Conservation (phyloP, 106 monocot genomes). For the Dendrobium huoshanense region DNA sequence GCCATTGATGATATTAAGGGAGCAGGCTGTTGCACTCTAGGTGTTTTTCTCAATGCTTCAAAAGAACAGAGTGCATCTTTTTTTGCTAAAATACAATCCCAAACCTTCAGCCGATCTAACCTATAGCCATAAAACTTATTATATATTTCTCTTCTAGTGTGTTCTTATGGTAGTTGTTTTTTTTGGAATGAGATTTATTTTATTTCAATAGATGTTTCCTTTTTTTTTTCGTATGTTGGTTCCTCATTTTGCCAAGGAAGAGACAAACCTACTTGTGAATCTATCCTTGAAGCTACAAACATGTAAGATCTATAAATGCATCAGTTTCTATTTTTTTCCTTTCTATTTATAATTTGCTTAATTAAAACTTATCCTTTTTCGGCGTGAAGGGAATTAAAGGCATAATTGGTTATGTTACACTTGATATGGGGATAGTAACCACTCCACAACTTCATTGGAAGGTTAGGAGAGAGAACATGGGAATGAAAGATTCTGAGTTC, state of each 20-base stretch:
- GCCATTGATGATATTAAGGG: too few species aligned
- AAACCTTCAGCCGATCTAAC: too few species aligned
- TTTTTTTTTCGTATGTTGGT: slow-evolving; percentile 35
- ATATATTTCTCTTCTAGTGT: background rate
- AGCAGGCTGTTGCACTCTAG: too few species aligned
- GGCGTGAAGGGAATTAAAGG: slow-evolving; percentile 54
- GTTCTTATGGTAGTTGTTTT: background rate
- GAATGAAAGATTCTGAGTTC: slow-evolving; percentile 45
- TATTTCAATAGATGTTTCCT: background rate
- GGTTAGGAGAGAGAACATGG: slow-evolving; percentile 68
- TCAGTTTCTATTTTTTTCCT: background rate
- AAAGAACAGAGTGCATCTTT: too few species aligned
- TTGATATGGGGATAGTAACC: slow-evolving; percentile 84
- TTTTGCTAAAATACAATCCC: too few species aligned
- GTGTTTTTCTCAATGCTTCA: too few species aligned
- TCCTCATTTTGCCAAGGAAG: slow-evolving; percentile 52
- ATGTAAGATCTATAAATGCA: slow-evolving; percentile 23
- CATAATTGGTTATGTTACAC: slow-evolving; percentile 58
- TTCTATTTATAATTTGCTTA: background rate
- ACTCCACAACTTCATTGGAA: slow-evolving; percentile 99
- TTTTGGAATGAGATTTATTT: background rate
- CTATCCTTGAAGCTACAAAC: slow-evolving; percentile 67
- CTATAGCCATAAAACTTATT: too few species aligned
- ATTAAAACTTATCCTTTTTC: background rate
- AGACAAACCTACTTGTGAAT: slow-evolving; percentile 80